Evolutionary conservation across 202 grass and related monocot genomes (phyloP), one percentile per base, ranked within the genome.

Genomic region (Eragrostis tef): DNA sequence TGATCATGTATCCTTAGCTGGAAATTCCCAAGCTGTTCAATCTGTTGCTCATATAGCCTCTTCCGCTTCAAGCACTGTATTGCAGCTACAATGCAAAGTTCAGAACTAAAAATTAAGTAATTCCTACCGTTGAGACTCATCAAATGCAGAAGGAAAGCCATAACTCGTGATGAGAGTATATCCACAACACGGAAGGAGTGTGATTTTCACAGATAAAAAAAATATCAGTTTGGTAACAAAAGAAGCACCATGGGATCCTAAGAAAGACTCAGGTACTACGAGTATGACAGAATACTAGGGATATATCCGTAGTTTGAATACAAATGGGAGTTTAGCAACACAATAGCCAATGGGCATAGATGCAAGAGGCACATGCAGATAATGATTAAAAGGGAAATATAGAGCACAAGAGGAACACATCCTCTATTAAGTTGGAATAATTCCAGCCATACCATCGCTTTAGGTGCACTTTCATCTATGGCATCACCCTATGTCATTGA

Each of bases 31-130:
- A 97, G 86, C 66, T 97, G 93, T 83, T 97, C 93, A 71, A 97
- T 89, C 75, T 97, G 93, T 65, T 97, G 93, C 84, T 97, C 93
- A 81, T 97, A 97, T 45, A 97, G 75, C 56, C 84, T 91, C 71
- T 97, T 97, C 79, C 90, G 89, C 88, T 97, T 93, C 71, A 97
- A 86, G 73, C 93, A 97, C 79, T 97, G 93, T 86, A 97, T 93
- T 83, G 93, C 93, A 48, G 90, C 93, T 97, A 75, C 39, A 81
- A 70, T 67, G 19, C 42, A 20, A 77, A 84, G 72, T 64, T 52
- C 14, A 48, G 42, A 73, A 6, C 13, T 86, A 73, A 67, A 13
- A 65, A 5, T 52, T 75, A 45, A 79, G 16, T 19, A 26, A 79
- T 64, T 79, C 41, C 65, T 36, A 19, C 22, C 44, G 31, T 31